phyloP scores from a whole-genome alignment of 345 rosid genomes.

The Garcia nutans region DNA sequence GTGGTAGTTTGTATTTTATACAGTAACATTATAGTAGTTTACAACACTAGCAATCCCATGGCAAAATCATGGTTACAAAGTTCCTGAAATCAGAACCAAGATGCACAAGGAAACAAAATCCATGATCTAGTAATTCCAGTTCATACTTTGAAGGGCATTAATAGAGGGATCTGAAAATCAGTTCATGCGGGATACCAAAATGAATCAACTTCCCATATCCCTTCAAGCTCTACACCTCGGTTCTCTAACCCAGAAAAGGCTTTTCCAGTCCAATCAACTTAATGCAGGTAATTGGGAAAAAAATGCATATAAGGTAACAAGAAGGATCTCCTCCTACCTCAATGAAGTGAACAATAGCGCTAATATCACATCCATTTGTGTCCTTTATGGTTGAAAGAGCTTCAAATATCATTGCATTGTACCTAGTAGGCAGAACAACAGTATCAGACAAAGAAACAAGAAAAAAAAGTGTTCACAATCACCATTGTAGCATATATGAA shows the following conservation, averaged over 20 bases:
- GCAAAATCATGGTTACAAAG: not conserved
- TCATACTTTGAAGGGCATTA: not conserved
- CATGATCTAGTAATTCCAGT: not conserved
- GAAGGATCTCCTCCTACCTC: slow-evolving; percentile 50
- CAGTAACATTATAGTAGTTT: not conserved
- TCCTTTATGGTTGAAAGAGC: slow-evolving; percentile 61
- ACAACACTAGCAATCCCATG: not conserved
- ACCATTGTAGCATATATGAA: not conserved
- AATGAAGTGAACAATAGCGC: slow-evolving; percentile 54
- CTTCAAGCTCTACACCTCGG: not conserved
- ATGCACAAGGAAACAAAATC: not conserved
- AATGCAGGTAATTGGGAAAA: not conserved
- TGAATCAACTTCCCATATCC: not conserved
- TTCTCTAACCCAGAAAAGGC: not conserved
- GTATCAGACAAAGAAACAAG: not conserved
- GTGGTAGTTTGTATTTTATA: not conserved
- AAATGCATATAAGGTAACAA: slow-evolving; percentile 7
- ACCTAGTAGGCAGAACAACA: slow-evolving; percentile 35
- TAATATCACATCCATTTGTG: slow-evolving; percentile 51
- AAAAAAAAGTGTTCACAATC: not conserved
- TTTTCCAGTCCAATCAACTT: not conserved
- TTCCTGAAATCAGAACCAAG: not conserved
- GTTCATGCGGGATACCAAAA: not conserved
- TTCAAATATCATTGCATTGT: slow-evolving; percentile 66
- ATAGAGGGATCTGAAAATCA: not conserved